Evolutionary conservation across 768 basidiomycete genomes (phyloP), one percentile per base, ranked within the genome.

Genomic region (Mycena galopus): DNA sequence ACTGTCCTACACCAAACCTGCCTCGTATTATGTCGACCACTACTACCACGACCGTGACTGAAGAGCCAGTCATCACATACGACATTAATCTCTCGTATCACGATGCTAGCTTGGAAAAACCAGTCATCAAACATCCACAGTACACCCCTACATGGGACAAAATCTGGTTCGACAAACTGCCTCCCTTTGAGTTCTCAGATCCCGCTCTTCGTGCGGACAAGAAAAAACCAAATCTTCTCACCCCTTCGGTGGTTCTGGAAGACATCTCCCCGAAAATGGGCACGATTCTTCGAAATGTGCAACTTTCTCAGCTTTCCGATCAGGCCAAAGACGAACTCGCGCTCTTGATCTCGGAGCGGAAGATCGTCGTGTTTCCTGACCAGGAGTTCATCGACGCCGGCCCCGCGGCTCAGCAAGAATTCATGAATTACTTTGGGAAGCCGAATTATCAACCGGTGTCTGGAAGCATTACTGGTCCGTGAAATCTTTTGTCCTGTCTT

Each of bases 21-120:
- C 25, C 59, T 19, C 37, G 42, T 42, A 16, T 42, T 37, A 64
- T 57, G 61, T 64, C 68, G 9, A 23, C 67, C 9, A 69, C 42
- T 21, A 17, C 16, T 16, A 69, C 68, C 27, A 62, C 35, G 60
- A 69, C 50, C 16, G 14, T 29, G 4, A n/a, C 11, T 7, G 61
- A 63, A 39, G 72, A 73, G 23, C 63, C 67, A 14, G 55, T 73
- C 37, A 60, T 73, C 68, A 67, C 70, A 63, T 76, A 76, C 65
- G 76, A 76, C 56, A 76, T 76, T 23, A 76, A 76, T 35, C 65
- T 76, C 12, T 62, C 76, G 17, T 76, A 76, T 57, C 70, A 64
- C 30, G 68, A 66, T 29, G 68, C 51, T 37, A 65, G 37, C 55
- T 19, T 73, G 21, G 71, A 76, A 33, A 60, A 67, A 33, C 50